Conservation (phyloP, 176 grass and related monocot genomes). For the Puya raimondii region DNA sequence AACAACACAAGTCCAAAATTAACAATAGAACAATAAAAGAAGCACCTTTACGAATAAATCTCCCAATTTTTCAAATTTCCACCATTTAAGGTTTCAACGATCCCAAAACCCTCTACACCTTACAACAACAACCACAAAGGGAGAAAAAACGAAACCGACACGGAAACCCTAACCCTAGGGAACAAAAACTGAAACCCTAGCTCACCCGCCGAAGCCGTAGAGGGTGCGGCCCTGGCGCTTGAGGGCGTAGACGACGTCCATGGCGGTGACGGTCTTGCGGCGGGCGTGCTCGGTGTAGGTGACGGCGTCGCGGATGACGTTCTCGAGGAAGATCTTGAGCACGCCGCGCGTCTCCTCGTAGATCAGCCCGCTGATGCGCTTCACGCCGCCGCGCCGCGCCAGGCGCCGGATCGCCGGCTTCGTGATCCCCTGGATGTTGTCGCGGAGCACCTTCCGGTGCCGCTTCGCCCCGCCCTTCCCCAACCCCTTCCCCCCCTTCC, state of each 20-base stretch:
- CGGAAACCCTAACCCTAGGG: too few species aligned
- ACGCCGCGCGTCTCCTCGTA: constrained; percentile 27
- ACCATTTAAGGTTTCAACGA: too few species aligned
- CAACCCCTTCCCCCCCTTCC: constrained; percentile 25
- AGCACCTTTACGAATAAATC: too few species aligned
- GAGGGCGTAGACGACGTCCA: constrained; percentile 29
- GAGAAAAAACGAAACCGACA: too few species aligned
- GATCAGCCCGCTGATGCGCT: constrained; percentile 20
- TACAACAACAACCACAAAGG: too few species aligned
- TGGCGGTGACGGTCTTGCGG: constrained; percentile 27
- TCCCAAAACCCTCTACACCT: too few species aligned
- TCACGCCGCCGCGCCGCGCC: constrained; percentile 20
- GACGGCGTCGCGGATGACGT: constrained; percentile 26
- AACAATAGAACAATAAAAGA: too few species aligned
- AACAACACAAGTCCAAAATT: too few species aligned
- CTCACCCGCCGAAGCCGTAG: constrained; percentile 22
- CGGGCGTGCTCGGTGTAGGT: constrained; percentile 31
- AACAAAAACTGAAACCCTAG: too few species aligned
- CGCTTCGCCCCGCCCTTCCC: constrained; percentile 27
- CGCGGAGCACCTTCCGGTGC: constrained; percentile 24
- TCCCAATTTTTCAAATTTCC: too few species aligned
- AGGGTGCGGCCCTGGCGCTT: constrained; percentile 31
- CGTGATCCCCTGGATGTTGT: constrained; percentile 31
- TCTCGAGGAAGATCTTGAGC: constrained; percentile 33
- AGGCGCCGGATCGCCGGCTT: constrained; percentile 28